Evolutionary conservation across 306 rosid genomes (phyloP).

Genomic region (Pyrus betulifolia): DNA sequence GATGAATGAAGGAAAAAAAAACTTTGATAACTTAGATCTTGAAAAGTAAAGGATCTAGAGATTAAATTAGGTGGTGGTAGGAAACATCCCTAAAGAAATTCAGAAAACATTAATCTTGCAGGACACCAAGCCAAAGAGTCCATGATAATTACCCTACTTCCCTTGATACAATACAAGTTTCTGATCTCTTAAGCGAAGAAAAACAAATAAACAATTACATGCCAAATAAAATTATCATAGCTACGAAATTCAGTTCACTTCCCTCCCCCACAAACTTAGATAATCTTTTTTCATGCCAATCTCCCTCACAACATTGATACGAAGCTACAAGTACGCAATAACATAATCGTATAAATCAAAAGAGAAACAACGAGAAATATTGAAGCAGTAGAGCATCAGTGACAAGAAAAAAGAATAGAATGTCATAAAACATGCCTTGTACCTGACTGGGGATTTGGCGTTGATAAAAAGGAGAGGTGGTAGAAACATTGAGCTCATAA

Average conservation of each 20-base stretch:
- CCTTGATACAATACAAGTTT: too few species aligned
- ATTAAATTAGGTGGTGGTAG: background rate
- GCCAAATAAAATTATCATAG: too few species aligned
- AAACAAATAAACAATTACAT: too few species aligned
- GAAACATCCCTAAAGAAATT: background rate
- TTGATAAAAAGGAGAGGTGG: slow-evolving; percentile 43
- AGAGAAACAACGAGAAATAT: background rate
- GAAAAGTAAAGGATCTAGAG: too few species aligned
- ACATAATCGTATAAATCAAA: background rate
- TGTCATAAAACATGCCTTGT: background rate
- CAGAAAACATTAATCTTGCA: background rate
- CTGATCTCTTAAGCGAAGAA: too few species aligned
- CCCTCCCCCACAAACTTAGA: too few species aligned
- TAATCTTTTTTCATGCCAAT: too few species aligned
- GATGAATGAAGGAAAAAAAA: background rate
- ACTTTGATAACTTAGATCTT: background rate
- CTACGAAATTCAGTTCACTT: too few species aligned
- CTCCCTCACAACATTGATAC: too few species aligned
- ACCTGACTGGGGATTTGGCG: slow-evolving; percentile 89
- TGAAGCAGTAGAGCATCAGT: background rate
- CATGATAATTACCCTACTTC: too few species aligned
- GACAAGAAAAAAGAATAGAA: background rate
- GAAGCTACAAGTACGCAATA: too few species aligned
- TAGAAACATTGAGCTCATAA: slow-evolving; percentile 43
- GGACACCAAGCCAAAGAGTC: background rate